Evolutionary conservation across 192 early-diverging fungal genomes (phyloP), one percentile per base, ranked within the genome.

Genomic region (Coemansia sp.): DNA sequence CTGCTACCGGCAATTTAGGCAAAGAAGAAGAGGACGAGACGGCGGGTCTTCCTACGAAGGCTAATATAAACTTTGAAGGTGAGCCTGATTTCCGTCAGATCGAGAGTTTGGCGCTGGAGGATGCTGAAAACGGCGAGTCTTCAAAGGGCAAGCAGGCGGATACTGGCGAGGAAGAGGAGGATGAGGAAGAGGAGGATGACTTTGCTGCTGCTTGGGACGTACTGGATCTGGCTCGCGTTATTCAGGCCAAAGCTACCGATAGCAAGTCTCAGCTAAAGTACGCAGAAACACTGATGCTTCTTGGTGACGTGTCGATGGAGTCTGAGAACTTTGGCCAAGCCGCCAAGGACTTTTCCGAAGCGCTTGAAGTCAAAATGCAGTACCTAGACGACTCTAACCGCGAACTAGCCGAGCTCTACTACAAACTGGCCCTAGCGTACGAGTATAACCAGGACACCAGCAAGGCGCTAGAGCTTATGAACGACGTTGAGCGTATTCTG

Each of bases 221-320:
- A 14, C 81, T 97, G 49, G 93, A 94, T 64, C 68, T 93, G 26
- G 92, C 93, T n/a, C 89, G 95, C 28, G 82, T 95, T 3, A 91
- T 94, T 6, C 94, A 91, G 53, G 79, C 85, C 57, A 87, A 91
- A 70, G 85, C 68, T 58, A 86, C 38, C 66, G 87, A 69, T 74
- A 61, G 53, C 17, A 73, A 75, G 37, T 91, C 66, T 86, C 91
- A 33, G 89, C 92, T 80, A 77, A 94, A 64, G 87, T 90, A 67
- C 74, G 93, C 82, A 3, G 82, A 84, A 52, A 84, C 82, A 23
- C 68, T 84, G 49, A 80, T 84, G 63, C 84, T 86, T 1, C 82
- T 97, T 30, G 94, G 95, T 39, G 95, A 97, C 72, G 88, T 97
- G 7, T 94, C 91, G 6, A 77, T 97, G 63, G 95, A 97, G 76